Evolutionary conservation across 1,139 yeast species (phyloP).

Genomic region (Torulaspora pretoriensis): DNA sequence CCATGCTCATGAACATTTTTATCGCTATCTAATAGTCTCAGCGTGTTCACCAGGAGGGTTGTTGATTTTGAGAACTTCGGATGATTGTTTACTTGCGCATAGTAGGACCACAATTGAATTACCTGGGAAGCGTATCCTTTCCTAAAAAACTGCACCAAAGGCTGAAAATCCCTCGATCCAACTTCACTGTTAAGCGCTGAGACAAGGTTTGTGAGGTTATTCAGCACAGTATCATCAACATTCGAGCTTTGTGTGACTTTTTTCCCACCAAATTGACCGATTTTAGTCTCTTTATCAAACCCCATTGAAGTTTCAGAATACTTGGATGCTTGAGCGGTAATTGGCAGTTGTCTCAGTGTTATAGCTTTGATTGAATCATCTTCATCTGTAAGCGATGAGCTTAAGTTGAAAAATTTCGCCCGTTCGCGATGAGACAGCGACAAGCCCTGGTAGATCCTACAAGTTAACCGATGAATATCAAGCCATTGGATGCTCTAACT

Average conservation of each 20-base stretch:
- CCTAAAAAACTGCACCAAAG: conserved; percentile 35
- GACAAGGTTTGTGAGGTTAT: conserved; percentile 25
- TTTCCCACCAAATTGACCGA: background rate
- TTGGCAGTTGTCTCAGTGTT: background rate
- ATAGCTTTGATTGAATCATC: background rate
- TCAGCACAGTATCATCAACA: conserved; percentile 32
- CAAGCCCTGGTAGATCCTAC: background rate
- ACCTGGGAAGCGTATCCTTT: conserved; percentile 40
- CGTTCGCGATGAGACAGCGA: conserved; percentile 1
- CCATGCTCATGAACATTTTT: conserved; percentile 30
- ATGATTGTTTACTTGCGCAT: conserved; percentile 60
- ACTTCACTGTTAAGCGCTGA: conserved; percentile 21
- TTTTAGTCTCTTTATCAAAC: conserved; percentile 1
- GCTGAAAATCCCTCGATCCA: conserved; percentile 27
- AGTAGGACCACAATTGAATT: conserved; percentile 58
- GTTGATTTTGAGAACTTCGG: conserved; percentile 45
- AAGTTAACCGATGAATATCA: background rate
- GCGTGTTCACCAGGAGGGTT: conserved; percentile 28
- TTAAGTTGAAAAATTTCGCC: conserved; percentile 10
- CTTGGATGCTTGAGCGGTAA: background rate
- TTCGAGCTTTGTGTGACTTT: conserved; percentile 16
- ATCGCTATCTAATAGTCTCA: conserved; percentile 26
- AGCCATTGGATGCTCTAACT: background rate
- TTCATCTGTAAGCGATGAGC: conserved; percentile 9
- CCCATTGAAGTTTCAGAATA: conserved; percentile 2